A percentile compares a stretch with the other conserved stretches of the same genome.
Evolutionary conservation across 371 early-diverging fungal genomes (phyloP).

Genomic region (Capniomyces stellatus): DNA sequence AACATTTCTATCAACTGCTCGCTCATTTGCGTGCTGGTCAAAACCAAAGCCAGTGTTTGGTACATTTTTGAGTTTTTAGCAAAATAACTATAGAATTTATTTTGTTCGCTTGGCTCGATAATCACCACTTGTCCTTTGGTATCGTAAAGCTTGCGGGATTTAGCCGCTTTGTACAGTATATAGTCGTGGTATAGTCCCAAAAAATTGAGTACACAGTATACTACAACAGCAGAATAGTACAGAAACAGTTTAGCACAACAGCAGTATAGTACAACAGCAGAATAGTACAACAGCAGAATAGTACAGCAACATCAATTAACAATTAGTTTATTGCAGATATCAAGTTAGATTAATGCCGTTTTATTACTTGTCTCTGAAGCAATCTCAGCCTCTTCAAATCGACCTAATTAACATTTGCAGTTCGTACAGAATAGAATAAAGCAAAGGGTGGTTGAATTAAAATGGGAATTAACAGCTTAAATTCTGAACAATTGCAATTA

Average conservation of each 20-base stretch:
- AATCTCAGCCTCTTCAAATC: slow-evolving; percentile 83
- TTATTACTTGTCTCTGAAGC: slow-evolving; percentile 72
- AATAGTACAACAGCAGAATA: neutral
- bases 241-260: neutral
- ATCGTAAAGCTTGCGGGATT: slow-evolving; percentile 23
- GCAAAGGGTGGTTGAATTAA: no score
- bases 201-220: slow-evolving; percentile 63
- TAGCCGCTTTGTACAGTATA: slow-evolving; percentile 49
- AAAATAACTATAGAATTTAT: slow-evolving; percentile 66
- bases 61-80: slow-evolving; percentile 30
- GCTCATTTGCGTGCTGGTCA: slow-evolving; percentile 54
- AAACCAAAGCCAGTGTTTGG: slow-evolving; percentile 32
- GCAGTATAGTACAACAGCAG: slow-evolving; percentile 2
- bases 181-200: slow-evolving; percentile 76
- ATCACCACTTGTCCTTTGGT: slow-evolving; percentile 13
- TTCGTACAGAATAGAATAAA: slow-evolving; percentile 1
- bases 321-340: no score
- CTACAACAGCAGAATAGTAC: slow-evolving; percentile 28
- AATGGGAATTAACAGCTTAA: no score
- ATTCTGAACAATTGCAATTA: no score
- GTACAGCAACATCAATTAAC: neutral
- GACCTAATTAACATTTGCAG: slow-evolving; percentile 31
- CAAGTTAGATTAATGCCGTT: neutral
- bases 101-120: slow-evolving; percentile 25
- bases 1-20: slow-evolving; percentile 78